These are phyloP conservation scores for Candida dendrica DNA, from an alignment of 805 yeast genomes.

Conservation along the genomic window DNA sequence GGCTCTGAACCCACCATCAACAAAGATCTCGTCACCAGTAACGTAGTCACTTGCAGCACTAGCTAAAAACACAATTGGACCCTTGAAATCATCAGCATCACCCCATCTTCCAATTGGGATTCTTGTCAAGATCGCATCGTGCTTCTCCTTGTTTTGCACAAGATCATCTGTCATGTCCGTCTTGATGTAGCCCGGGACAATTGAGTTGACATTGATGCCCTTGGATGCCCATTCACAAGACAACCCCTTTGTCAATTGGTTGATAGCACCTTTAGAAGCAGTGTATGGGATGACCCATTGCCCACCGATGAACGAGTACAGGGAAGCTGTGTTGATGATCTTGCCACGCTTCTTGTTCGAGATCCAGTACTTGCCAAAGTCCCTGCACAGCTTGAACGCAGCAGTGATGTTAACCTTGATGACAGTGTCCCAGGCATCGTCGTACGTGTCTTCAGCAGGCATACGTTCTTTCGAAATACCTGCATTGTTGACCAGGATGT, in stretches of 20 bases:
- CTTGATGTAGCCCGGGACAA: slow-evolving; percentile 43
- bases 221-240: slow-evolving; percentile 47
- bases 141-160: slow-evolving; percentile 19
- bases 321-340: slow-evolving; percentile 76
- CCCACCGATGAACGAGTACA: slow-evolving; percentile 29
- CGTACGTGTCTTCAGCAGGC: slow-evolving; percentile 25
- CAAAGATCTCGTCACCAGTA: slow-evolving; percentile 65
- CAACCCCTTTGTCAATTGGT: slow-evolving; percentile 64
- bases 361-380: slow-evolving; percentile 53
- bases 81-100: slow-evolving; percentile 39
- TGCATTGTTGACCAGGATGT: slow-evolving; percentile 81
- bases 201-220: slow-evolving; percentile 40
- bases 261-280: slow-evolving; percentile 76
- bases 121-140: slow-evolving; percentile 25
- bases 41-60: slow-evolving; percentile 70
- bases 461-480: slow-evolving; percentile 60
- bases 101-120: slow-evolving; percentile 45
- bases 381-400: slow-evolving; percentile 70
- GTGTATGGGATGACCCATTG: slow-evolving; percentile 55
- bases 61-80: slow-evolving; percentile 79
- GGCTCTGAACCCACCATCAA: slow-evolving; percentile 65
- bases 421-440: slow-evolving; percentile 57
- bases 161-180: slow-evolving; percentile 36
- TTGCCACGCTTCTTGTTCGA: slow-evolving; percentile 57
- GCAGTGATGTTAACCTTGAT: slow-evolving; percentile 71